Conservation (phyloP, 768 basidiomycete species). For the Hebeloma cylindrosporum region DNA sequence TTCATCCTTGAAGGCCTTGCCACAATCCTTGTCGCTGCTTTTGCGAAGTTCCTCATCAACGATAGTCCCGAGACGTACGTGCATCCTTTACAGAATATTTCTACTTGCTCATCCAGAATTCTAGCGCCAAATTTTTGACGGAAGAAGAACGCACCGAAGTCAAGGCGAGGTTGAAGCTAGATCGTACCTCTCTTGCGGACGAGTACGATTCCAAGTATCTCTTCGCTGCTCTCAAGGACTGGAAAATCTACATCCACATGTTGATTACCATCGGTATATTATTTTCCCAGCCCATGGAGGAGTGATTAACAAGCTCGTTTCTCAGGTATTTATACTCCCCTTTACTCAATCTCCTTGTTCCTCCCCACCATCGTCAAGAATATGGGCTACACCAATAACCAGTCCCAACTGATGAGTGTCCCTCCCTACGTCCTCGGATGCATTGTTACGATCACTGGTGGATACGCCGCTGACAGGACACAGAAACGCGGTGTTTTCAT, state of each 20-base stretch:
- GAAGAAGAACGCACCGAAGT: constrained; percentile 30
- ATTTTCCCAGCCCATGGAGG: background rate
- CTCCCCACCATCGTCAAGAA: constrained; percentile 31
- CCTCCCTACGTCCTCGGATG: constrained; percentile 32
- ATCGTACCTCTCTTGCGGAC: constrained; percentile 28
- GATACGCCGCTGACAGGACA: constrained; percentile 24
- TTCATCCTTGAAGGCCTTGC: constrained; percentile 33
- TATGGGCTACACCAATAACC: constrained; percentile 29
- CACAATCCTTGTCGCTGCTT: constrained; percentile 27
- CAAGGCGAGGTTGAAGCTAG: constrained; percentile 25
- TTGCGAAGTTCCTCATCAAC: constrained; percentile 28
- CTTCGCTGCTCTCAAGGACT: constrained; percentile 28
- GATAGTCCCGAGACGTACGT: constrained; percentile 31
- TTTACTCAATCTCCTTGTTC: constrained; percentile 34
- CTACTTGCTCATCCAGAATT: too few relatives aligned
- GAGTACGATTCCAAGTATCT: constrained; percentile 29
- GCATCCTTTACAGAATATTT: too few relatives aligned
- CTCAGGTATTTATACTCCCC: constrained; percentile 30
- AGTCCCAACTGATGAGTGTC: constrained; percentile 33
- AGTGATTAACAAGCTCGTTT: constrained; percentile 1
- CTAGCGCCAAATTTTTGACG: constrained; percentile 30
- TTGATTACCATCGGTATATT: constrained; percentile 29
- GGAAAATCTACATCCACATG: constrained; percentile 37
- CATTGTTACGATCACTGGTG: constrained; percentile 25
- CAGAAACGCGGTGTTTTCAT: constrained; percentile 28